These are phyloP conservation scores for Lagenidium giganteum DNA, from an alignment of 352 stramenopile species.

Conservation along the genomic window DNA sequence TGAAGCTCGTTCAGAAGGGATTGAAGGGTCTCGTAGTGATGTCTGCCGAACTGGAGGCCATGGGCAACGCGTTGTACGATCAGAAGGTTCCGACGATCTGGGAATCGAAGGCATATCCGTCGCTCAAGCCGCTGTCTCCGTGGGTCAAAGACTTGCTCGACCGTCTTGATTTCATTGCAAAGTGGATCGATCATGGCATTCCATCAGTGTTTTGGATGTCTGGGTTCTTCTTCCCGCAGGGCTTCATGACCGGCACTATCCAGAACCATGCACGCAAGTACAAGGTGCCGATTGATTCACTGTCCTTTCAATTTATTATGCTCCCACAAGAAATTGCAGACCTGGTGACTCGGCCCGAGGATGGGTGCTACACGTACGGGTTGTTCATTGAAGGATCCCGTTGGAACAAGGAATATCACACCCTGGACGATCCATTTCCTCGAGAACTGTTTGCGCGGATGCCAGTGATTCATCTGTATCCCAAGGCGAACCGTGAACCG, in stretches of 20 bases:
- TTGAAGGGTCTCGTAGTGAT: conserved; percentile 83
- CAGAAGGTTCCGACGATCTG: conserved; percentile 87
- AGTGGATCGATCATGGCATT: conserved; percentile 74
- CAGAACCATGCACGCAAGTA: conserved; percentile 91
- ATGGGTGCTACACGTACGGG: conserved; percentile 89
- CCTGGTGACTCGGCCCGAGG: conserved; percentile 46
- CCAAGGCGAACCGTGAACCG: conserved; percentile 53
- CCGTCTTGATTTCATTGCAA: conserved; percentile 60
- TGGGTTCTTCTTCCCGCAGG: conserved; percentile 91
- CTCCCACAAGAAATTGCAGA: conserved; percentile 41
- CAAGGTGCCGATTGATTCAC: conserved; percentile 88
- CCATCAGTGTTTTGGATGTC: conserved; percentile 87
- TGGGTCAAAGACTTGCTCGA: conserved; percentile 88
- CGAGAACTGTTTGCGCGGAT: conserved; percentile 48
- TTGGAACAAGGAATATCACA: conserved; percentile 60
- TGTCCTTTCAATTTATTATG: conserved; percentile 90
- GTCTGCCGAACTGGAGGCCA: conserved; percentile 80
- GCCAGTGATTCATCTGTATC: conserved; percentile 78
- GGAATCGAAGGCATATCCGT: conserved; percentile 88
- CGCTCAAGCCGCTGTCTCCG: conserved; percentile 81
- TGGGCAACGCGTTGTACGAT: conserved; percentile 84
- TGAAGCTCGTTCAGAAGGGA: conserved; percentile 64
- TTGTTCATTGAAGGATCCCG: conserved; percentile 90
- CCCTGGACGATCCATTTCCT: conserved; percentile 41
- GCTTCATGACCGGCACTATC: conserved; percentile 89